Base-by-base conservation (phyloP, 768 basidiomycete species). In the Punctularia strigosozonata region DNA sequence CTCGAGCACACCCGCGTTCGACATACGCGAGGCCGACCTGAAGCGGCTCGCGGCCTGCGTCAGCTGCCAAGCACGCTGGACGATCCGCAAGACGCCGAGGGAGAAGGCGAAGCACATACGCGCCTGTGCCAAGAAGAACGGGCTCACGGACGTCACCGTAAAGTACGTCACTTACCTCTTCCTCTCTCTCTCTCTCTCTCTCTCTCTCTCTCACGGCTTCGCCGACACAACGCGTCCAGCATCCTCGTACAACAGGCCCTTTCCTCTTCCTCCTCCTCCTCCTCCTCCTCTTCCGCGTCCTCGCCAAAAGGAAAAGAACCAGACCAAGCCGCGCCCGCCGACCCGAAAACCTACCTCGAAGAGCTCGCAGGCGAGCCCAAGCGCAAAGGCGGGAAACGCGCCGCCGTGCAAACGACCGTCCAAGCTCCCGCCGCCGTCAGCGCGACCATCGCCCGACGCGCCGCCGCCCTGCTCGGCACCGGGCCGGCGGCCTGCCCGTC, bases 81-180 rank as follows among this genome's bases (percentile, higher is more conserved):
- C 81, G 3, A 59, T 72, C 10, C 66, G 70, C 39, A 90, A 90
- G 54, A 70, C 70, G 3, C 59, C 59, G 8, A 45, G 57, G 14
- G 74, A 79, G 49, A 90, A 90, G 54, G 55, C 71, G 51, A 46
- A 64, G 3, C 87, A 90, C 51, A 71, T 90, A 28, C 65, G 65
- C 36, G 60, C 64, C 5, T 90, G 87, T 53, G 73, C 80, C 10
- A 77, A 69, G 56, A 86, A 78, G 54, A 61, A 63, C 17, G 59
- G 54, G 4, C 56, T 79, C 30, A 60, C 63, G 5, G 57, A 71
- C 22, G 73, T 75, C 4, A 83, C 81, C 2, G 45, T 88, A n/a
- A n/a, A n/a, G n/a, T n/a, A n/a, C n/a, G n/a, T n/a, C n/a, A n/a
- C n/a, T n/a, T n/a, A n/a, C n/a, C n/a, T n/a, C n/a, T n/a, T n/a